Evolutionary conservation across 345 rosid species (phyloP).

Genomic region (Rubroshorea leprosula): DNA sequence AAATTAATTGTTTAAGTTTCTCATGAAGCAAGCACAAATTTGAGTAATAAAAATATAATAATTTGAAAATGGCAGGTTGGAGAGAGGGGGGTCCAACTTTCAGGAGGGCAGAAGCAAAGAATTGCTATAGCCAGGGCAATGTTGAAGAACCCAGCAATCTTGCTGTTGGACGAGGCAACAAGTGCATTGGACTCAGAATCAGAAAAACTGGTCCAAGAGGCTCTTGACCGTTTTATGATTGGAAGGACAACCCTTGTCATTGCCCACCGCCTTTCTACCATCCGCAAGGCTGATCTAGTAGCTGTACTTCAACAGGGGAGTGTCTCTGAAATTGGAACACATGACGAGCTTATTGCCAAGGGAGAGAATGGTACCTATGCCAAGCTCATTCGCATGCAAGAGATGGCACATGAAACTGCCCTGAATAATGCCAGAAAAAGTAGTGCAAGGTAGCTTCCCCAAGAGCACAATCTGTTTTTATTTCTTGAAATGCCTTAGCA

Average conservation of each 20-base stretch:
- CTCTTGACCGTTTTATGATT: conserved; percentile 94
- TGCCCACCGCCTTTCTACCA: conserved; percentile 95
- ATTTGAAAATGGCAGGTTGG: conserved; percentile 72
- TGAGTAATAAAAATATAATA: too few species aligned
- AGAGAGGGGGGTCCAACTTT: conserved; percentile 91
- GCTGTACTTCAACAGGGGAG: conserved; percentile 95
- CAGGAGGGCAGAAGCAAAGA: conserved; percentile 98
- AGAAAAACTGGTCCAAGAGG: conserved; percentile 94
- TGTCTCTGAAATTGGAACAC: conserved; percentile 86
- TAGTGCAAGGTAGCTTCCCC: conserved; percentile 98
- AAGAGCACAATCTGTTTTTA: too few species aligned
- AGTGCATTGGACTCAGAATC: conserved; percentile 97
- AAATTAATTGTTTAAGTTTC: too few species aligned
- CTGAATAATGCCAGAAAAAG: conserved; percentile 91
- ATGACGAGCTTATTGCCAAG: conserved; percentile 79
- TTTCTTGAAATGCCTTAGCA: too few species aligned
- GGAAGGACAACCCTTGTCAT: conserved; percentile 97
- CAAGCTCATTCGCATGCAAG: conserved; percentile 94
- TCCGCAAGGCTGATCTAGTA: conserved; percentile 94
- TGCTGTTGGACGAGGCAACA: conserved; percentile 90
- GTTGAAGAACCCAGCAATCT: conserved; percentile 92
- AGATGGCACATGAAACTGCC: conserved; percentile 92
- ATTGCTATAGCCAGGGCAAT: conserved; percentile 96
- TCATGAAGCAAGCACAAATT: too few species aligned
- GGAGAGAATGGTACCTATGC: conserved; percentile 91